A percentile compares a stretch with the other conserved stretches of the same genome.
phyloP scores from a whole-genome alignment of 2,329 filamentous ascomycete species.

The Pyrenophora graminea region DNA sequence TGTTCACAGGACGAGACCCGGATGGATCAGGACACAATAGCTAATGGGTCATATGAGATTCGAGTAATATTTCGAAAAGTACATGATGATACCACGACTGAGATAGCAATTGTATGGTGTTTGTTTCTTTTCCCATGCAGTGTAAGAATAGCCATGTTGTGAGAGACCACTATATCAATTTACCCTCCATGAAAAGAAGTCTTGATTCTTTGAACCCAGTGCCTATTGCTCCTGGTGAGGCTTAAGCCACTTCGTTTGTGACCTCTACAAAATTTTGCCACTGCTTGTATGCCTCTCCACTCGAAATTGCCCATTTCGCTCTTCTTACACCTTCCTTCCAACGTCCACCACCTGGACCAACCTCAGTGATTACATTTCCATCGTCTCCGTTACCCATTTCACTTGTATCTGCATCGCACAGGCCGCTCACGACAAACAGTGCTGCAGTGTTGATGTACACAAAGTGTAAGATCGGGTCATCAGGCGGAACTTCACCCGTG shows the following conservation, averaged over 20 bases:
- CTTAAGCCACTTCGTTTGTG: constrained; percentile 61
- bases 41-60: too few relatives aligned
- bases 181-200: too few relatives aligned
- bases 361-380: constrained; percentile 76
- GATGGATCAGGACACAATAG: too few relatives aligned
- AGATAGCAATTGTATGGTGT: too few relatives aligned
- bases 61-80: too few relatives aligned
- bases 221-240: background rate
- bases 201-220: too few relatives aligned
- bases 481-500: constrained; percentile 69
- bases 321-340: constrained; percentile 95
- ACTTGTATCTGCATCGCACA: constrained; percentile 82
- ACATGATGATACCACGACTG: too few relatives aligned
- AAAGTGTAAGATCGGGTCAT: constrained; percentile 89
- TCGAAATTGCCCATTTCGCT: constrained; percentile 85
- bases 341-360: constrained; percentile 80
- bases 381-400: constrained; percentile 80
- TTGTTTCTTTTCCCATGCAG: too few relatives aligned
- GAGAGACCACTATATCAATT: too few relatives aligned
- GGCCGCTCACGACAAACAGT: constrained; percentile 79
- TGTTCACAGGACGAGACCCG: too few relatives aligned
- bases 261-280: constrained; percentile 84
- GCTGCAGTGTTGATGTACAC: constrained; percentile 93
- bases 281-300: constrained; percentile 81
- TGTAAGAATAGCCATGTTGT: too few relatives aligned